These are phyloP conservation scores for Plantago coronopus DNA, from an alignment of 305 asterid genomes.

Conservation along the genomic window DNA sequence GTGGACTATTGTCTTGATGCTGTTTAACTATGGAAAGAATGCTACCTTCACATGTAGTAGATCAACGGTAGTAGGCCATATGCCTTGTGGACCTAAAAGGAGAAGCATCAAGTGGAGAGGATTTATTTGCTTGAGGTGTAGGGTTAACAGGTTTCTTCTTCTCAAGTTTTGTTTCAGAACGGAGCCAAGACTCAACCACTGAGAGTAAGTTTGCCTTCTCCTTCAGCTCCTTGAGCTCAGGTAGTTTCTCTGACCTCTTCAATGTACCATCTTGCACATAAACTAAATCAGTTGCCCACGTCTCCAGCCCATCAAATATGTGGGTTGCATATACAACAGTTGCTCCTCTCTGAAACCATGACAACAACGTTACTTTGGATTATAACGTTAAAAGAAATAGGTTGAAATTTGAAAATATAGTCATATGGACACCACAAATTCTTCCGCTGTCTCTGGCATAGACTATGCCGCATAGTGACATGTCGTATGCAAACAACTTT, in stretches of 20 bases:
- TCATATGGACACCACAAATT: too few relatives aligned
- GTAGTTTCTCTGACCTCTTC: conserved; percentile 67
- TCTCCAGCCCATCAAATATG: conserved; percentile 93
- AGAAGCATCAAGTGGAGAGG: conserved; percentile 68
- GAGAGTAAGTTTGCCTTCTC: conserved; percentile 61
- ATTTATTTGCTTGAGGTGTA: conserved; percentile 35
- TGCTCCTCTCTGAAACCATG: conserved; percentile 73
- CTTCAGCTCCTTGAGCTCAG: conserved; percentile 64
- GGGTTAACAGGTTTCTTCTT: conserved; percentile 53
- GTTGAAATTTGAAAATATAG: background rate
- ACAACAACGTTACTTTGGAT: background rate
- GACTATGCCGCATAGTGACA: too few relatives aligned
- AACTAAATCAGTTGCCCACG: conserved; percentile 88
- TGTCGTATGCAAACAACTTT: too few relatives aligned
- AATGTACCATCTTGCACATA: conserved; percentile 83
- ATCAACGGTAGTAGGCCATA: conserved; percentile 84
- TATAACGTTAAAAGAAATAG: too few relatives aligned
- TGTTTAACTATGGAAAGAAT: conserved; percentile 1
- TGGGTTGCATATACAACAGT: conserved; percentile 96
- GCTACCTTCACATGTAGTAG: conserved; percentile 11
- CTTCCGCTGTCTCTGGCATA: too few relatives aligned
- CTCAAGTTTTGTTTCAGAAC: conserved; percentile 69
- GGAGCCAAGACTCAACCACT: conserved; percentile 89
- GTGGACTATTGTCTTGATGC: background rate
- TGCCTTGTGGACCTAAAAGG: conserved; percentile 85